Base-by-base conservation (phyloP, 345 rosid genomes). In the Eucalyptus melliodora region DNA sequence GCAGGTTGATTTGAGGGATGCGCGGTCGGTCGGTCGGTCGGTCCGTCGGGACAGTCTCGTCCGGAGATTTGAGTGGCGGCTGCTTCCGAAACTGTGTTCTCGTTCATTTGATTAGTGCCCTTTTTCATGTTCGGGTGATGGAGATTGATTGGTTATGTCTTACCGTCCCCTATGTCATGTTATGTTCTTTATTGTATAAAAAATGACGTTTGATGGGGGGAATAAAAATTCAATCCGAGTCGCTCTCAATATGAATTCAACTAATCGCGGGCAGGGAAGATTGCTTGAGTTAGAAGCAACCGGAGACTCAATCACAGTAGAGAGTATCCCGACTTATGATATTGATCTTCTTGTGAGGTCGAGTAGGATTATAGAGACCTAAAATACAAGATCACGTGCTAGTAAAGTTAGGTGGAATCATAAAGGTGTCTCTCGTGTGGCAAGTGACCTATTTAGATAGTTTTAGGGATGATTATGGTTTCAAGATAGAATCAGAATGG, bases 331-430 rank as follows among this genome's bases (percentile, higher is more conserved):
- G 4, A 19, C 81, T 69, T 16, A 9, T 17, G 3, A 34, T 19
- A 19, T 23, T 37, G 6, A 34, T 37, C 7, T 37, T 72, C 45
- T 72, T 11, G 27, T 37, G 27, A 72, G 27, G 27, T 77, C 15
- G 1, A 77, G 45, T 77, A 11, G 83, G 14, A 37, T 37, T 21
- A 21, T 37, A 37, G 45, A 40, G 47, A 8, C 27, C 21, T 11
- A 19, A 21, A 21, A 21, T 1, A 9, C 47, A 0, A 37, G 27
- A 77, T 77, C 47, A 6, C 16, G 2, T 2, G 16, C 0, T 26
- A 21, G 8, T 21, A 21, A 37, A 6, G 27, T 19, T 6, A 6
- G 7, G 83, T 23, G 27, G 2, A 5, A 6, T 19, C 9, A 37
- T 72, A 17, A 34, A 65, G 10, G 37, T 7, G 34, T 30, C 69